Base-by-base conservation (phyloP, 2,329 filamentous ascomycete genomes). In the Elsinoe ampelina region DNA sequence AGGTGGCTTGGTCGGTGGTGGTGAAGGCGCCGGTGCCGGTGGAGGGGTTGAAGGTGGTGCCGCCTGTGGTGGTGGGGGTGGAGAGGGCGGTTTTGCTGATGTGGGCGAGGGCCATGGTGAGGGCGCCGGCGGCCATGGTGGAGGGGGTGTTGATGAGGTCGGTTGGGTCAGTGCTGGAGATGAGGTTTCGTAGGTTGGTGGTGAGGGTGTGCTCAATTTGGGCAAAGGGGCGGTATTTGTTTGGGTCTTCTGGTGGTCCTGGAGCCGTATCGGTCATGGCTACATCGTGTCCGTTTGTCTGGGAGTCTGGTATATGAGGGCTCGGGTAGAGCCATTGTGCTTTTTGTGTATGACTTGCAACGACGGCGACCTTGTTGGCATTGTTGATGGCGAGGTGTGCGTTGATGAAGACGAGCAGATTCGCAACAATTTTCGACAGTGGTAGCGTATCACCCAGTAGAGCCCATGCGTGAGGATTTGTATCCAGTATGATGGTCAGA, bases 341-440 rank as follows among this genome's bases (percentile, higher is more conserved):
- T 61, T 87, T 84, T 67, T 93, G 86, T 62, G 84, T 85, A 69
- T 98, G 93, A 7, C 89, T 89, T 34, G 92, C 93, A 60, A 98
- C 82, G 13, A 98, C 81, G 60, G 91, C 90, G 50, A 97, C 88
- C 70, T 92, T 87, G 73, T 97, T 97, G 56, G 87, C 83, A 71
- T 93, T 92, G 72, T 91, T 95, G 69, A 92, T 91, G 63, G 93
- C 90, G 32, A 98, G 80, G 69, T 98, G 95, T 57, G 92, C 89
- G 71, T 98, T 97, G 74, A 96, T 85, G 74, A 96, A 97, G 75
- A 98, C 86, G 66, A 97, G 85, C 61, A 97, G 81, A 72, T 92
- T 86, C 60, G 92, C 89, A 59, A 98, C 78, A 60, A 89, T 89
- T 66, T 86, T 85, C 51, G 87, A 87, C 59, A 98, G 81, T 26